Conservation (phyloP, 2,329 filamentous ascomycete genomes). For the Gaeumannomyces tritici region DNA sequence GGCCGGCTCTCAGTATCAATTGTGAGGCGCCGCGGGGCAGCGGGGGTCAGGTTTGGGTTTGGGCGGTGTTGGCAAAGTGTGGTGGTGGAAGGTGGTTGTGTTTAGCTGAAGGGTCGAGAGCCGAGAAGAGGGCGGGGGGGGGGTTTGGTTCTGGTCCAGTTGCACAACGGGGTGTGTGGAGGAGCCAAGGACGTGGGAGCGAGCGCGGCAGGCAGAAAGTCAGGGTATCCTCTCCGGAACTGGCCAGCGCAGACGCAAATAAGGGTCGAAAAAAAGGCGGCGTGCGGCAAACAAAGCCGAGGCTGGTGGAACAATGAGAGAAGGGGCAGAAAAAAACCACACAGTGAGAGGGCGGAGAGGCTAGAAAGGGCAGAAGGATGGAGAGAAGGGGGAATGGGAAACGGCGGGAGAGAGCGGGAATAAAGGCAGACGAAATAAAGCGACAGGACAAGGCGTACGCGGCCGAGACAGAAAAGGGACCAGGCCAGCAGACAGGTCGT, state of each 20-base stretch:
- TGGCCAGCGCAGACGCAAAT: too few species aligned
- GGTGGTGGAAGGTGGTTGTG: background rate
- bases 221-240: too few species aligned
- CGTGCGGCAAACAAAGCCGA: too few species aligned
- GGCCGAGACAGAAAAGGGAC: too few species aligned
- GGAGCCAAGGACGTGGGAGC: slow-evolving; percentile 3
- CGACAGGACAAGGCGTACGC: too few species aligned
- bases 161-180: slow-evolving; percentile 2
- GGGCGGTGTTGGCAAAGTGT: background rate
- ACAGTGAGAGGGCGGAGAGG: too few species aligned
- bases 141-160: too few species aligned
- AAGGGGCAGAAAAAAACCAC: background rate
- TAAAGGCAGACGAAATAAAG: too few species aligned
- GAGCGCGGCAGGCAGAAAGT: background rate
- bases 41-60: background rate
- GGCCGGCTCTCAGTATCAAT: background rate
- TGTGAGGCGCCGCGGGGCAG: background rate
- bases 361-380: background rate
- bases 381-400: background rate
- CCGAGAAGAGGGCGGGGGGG: too few species aligned
- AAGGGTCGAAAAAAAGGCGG: too few species aligned
- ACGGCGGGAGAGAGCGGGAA: slow-evolving; percentile 1
- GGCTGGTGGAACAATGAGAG: background rate
- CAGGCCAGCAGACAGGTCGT: background rate
- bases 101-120: too few species aligned